These are phyloP conservation scores for Calonectria leucothoes DNA, from an alignment of 2,329 filamentous ascomycete species.

Conservation along the genomic window DNA sequence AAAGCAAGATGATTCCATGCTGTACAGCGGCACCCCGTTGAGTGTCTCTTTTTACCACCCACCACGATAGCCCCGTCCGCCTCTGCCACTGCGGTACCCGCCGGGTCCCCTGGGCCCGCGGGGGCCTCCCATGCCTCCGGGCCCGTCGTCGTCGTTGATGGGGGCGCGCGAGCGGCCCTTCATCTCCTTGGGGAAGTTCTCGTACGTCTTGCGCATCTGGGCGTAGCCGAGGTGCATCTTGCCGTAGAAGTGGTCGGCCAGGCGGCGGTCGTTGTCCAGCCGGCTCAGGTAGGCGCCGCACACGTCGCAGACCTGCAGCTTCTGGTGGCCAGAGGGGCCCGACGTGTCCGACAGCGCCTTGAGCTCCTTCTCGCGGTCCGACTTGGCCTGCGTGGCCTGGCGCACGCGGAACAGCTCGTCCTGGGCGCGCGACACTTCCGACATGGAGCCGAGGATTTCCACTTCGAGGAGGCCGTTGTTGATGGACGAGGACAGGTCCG, in stretches of 20 bases:
- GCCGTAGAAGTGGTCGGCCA: constrained; percentile 98
- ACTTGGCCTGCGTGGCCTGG: constrained; percentile 82
- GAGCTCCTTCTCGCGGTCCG: constrained; percentile 86
- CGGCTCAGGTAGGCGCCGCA: constrained; percentile 94
- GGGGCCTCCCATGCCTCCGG: constrained; percentile 66
- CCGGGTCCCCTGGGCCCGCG: constrained; percentile 59
- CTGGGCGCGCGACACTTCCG: constrained; percentile 82
- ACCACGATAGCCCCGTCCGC: constrained; percentile 62
- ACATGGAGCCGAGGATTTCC: constrained; percentile 83
- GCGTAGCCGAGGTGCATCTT: constrained; percentile 99
- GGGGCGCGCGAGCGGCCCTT: constrained; percentile 75
- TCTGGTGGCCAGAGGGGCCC: constrained; percentile 94
- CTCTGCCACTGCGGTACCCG: constrained; percentile 57
- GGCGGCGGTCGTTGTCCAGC: constrained; percentile 90
- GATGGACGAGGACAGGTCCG: constrained; percentile 82
- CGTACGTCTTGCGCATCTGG: constrained; percentile 95
- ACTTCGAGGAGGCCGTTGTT: constrained; percentile 87
- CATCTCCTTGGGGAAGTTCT: constrained; percentile 87
- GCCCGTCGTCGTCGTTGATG: constrained; percentile 62
- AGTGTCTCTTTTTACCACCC: constrained; percentile 53
- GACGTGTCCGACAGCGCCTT: constrained; percentile 92
- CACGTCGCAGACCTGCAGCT: constrained; percentile 97
- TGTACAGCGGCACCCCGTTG: not conserved
- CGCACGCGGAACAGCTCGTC: constrained; percentile 90
- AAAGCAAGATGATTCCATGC: not conserved